These are phyloP conservation scores for Spathaspora passalidarum DNA, from an alignment of 805 yeast genomes.

Conservation along the genomic window DNA sequence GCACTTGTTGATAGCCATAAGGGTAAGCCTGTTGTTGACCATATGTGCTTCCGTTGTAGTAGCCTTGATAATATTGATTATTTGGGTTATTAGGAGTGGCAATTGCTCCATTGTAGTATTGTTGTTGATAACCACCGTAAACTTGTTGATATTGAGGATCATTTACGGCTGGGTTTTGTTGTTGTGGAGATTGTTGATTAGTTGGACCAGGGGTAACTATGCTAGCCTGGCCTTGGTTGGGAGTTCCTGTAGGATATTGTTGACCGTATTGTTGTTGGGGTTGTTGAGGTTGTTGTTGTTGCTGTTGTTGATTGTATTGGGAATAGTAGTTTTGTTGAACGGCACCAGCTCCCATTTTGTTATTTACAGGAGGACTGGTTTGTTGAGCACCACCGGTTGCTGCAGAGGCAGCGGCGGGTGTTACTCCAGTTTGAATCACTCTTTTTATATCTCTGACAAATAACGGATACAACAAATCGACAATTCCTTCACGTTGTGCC, in stretches of 20 bases:
- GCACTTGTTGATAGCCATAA: constrained; percentile 8
- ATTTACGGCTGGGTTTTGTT: not conserved
- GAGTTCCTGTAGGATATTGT: constrained; percentile 2
- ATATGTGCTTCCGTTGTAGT: constrained; percentile 5
- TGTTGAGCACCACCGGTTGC: not conserved
- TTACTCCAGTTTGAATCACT: constrained; percentile 45
- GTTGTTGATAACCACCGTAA: not conserved
- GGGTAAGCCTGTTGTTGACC: constrained; percentile 5
- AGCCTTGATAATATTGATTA: constrained; percentile 5
- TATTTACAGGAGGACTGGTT: not conserved
- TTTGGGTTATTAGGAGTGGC: constrained; percentile 2
- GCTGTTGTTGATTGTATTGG: constrained; percentile 7
- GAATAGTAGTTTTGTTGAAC: constrained; percentile 6
- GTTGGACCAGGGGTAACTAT: constrained; percentile 2
- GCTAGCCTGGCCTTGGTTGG: not conserved
- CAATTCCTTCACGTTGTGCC: constrained; percentile 78
- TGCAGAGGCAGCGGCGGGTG: constrained; percentile 23
- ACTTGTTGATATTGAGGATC: constrained; percentile 4
- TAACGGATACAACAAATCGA: constrained; percentile 61
- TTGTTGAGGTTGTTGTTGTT: constrained; percentile 3
- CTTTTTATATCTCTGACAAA: constrained; percentile 73
- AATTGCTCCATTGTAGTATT: not conserved
- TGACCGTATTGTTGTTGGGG: constrained; percentile 2
- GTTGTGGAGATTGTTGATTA: constrained; percentile 3
- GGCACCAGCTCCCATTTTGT: not conserved